phyloP scores from a whole-genome alignment of 768 basidiomycete genomes.

The Termitomyces heimii region DNA sequence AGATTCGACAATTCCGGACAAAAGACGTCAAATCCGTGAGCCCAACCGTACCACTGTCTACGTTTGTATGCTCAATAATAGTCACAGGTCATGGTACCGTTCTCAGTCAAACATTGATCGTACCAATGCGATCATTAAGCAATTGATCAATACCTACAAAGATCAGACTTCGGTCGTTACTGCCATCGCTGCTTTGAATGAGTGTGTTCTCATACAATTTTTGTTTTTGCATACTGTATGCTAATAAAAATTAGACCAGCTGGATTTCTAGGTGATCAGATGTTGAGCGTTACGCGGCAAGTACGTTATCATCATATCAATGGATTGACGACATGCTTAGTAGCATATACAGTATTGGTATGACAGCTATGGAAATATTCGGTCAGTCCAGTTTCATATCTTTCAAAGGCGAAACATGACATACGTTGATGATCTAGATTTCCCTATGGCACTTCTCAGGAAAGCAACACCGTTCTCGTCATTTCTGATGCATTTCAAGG shows the following conservation, averaged over 20 bases:
- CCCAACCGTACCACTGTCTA: neutral
- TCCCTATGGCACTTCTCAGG: slow-evolving; percentile 28
- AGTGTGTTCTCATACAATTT: slow-evolving; percentile 35
- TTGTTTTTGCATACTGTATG: neutral
- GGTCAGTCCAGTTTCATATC: slow-evolving; percentile 30
- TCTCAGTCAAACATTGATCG: slow-evolving; percentile 60
- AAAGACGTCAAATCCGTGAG: slow-evolving; percentile 47
- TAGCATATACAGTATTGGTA: slow-evolving; percentile 51
- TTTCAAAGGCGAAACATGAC: neutral
- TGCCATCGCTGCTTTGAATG: slow-evolving; percentile 72
- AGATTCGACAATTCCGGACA: slow-evolving; percentile 85
- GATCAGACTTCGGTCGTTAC: slow-evolving; percentile 49
- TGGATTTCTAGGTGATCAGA: slow-evolving; percentile 49
- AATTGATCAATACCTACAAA: slow-evolving; percentile 54
- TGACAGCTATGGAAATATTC: slow-evolving; percentile 71
- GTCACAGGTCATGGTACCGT: slow-evolving; percentile 57
- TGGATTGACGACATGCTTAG: neutral
- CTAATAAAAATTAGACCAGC: slow-evolving; percentile 48
- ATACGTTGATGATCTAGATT: slow-evolving; percentile 18
- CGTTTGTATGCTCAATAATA: slow-evolving; percentile 5
- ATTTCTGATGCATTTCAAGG: slow-evolving; percentile 80
- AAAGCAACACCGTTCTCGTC: slow-evolving; percentile 62
- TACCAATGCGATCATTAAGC: slow-evolving; percentile 59
- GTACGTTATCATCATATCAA: slow-evolving; percentile 16
- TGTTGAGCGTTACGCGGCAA: slow-evolving; percentile 44